phyloP scores from a whole-genome alignment of 1,284 basidiomycete genomes.

The Boletus austroedulis region DNA sequence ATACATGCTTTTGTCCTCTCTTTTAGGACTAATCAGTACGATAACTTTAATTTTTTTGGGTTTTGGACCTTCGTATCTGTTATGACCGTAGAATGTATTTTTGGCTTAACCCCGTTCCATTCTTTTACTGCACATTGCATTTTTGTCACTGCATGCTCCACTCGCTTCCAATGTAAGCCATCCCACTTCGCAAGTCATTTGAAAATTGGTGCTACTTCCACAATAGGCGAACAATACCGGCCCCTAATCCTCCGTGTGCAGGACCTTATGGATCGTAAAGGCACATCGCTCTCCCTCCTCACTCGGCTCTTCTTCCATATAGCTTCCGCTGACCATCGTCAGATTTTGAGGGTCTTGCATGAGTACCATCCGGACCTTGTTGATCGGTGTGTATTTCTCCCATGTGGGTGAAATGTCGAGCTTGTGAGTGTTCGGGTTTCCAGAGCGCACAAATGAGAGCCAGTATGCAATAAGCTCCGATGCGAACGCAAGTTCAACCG shows the following conservation, averaged over 20 bases:
- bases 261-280: slow-evolving; percentile 4
- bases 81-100: slow-evolving; percentile 3
- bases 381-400: slow-evolving; percentile 1
- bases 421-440: slow-evolving; percentile 13
- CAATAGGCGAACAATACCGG: not conserved
- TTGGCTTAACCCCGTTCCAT: too few relatives aligned
- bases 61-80: too few relatives aligned
- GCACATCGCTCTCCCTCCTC: slow-evolving; percentile 6
- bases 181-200: not conserved
- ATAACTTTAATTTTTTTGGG: slow-evolving; percentile 7
- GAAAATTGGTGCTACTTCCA: not conserved
- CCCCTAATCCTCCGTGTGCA: slow-evolving; percentile 9
- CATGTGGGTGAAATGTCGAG: slow-evolving; percentile 12
- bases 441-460: slow-evolving; percentile 11
- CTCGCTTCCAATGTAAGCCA: not conserved
- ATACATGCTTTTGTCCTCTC: not conserved
- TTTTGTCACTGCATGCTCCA: not conserved
- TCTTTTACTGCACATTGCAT: not conserved
- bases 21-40: slow-evolving; percentile 18
- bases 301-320: slow-evolving; percentile 12
- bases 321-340: slow-evolving; percentile 11
- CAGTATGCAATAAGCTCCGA: slow-evolving; percentile 19
- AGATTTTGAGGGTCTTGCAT: slow-evolving; percentile 4
- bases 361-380: slow-evolving; percentile 16
- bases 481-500: slow-evolving; percentile 10